These are phyloP conservation scores for Phytophthora idaei DNA, from an alignment of 352 stramenopile genomes.

Conservation along the genomic window DNA sequence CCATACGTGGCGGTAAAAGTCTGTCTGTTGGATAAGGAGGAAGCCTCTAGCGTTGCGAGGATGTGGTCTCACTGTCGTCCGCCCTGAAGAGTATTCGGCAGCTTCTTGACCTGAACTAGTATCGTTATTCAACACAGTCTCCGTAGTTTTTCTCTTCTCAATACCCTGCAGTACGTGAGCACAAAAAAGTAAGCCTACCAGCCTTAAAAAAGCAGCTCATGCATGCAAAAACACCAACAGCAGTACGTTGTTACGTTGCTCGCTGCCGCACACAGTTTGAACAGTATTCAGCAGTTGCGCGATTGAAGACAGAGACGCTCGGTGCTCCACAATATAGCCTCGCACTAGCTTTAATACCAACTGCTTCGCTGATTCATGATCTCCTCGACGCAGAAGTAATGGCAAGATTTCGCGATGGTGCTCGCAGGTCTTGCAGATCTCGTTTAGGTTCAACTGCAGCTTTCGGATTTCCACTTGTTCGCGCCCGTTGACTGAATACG, in stretches of 20 bases:
- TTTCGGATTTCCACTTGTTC: slow-evolving; percentile 67
- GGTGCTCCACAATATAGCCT: slow-evolving; percentile 60
- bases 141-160: slow-evolving; percentile 5
- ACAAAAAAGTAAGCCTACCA: slow-evolving; percentile 7
- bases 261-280: slow-evolving; percentile 49
- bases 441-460: slow-evolving; percentile 66
- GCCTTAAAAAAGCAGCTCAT: slow-evolving; percentile 15
- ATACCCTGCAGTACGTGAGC: slow-evolving; percentile 8
- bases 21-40: slow-evolving; percentile 56
- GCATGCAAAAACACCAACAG: slow-evolving; percentile 38
- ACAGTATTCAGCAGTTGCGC: slow-evolving; percentile 45
- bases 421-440: slow-evolving; percentile 63
- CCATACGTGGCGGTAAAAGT: slow-evolving; percentile 69
- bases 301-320: slow-evolving; percentile 39
- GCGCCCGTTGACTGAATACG: slow-evolving; percentile 31
- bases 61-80: slow-evolving; percentile 1
- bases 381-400: slow-evolving; percentile 66
- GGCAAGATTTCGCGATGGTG: slow-evolving; percentile 67
- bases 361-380: slow-evolving; percentile 49
- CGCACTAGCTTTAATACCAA: slow-evolving; percentile 61
- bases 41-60: slow-evolving; percentile 51
- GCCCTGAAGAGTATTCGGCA: neutral
- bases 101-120: neutral
- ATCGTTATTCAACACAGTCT: slow-evolving; percentile 5
- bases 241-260: slow-evolving; percentile 39